These are phyloP conservation scores for Pyrenophora graminea DNA, from an alignment of 2,329 filamentous ascomycete species.

Conservation along the genomic window DNA sequence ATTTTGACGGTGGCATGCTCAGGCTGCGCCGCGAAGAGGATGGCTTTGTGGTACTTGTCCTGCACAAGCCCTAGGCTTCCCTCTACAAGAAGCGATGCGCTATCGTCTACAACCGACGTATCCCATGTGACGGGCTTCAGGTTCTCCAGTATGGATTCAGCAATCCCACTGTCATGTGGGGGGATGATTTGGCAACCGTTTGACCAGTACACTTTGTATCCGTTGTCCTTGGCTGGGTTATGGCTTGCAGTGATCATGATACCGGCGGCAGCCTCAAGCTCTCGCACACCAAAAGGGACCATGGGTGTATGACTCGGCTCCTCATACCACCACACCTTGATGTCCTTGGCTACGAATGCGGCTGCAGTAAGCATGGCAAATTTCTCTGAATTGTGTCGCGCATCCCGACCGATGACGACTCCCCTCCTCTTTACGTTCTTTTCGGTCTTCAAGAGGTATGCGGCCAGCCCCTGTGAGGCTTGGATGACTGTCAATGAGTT, in stretches of 20 bases:
- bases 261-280: conserved; percentile 60
- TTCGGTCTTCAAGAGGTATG: conserved; percentile 58
- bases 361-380: conserved; percentile 65
- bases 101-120: conserved; percentile 48
- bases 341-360: conserved; percentile 61
- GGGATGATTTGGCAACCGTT: conserved; percentile 70
- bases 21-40: conserved; percentile 47
- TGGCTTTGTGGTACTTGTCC: conserved; percentile 51
- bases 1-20: conserved; percentile 26
- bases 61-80: conserved; percentile 48
- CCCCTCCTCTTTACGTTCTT: conserved; percentile 50
- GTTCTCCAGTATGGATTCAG: conserved; percentile 60
- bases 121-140: conserved; percentile 58
- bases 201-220: conserved; percentile 69
- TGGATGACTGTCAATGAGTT: conserved; percentile 65
- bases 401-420: conserved; percentile 66
- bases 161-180: conserved; percentile 64
- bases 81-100: conserved; percentile 45
- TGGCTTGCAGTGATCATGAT: conserved; percentile 70
- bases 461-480: conserved; percentile 67
- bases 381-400: conserved; percentile 64
- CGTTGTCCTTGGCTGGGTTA: conserved; percentile 67
- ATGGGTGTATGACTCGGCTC: conserved; percentile 62
- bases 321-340: conserved; percentile 65
- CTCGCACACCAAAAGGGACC: conserved; percentile 63